A percentile compares a stretch with the other conserved stretches of the same genome.
phyloP scores from a whole-genome alignment of 257 asterid genomes.

The Parsonsia alboflavescens region DNA sequence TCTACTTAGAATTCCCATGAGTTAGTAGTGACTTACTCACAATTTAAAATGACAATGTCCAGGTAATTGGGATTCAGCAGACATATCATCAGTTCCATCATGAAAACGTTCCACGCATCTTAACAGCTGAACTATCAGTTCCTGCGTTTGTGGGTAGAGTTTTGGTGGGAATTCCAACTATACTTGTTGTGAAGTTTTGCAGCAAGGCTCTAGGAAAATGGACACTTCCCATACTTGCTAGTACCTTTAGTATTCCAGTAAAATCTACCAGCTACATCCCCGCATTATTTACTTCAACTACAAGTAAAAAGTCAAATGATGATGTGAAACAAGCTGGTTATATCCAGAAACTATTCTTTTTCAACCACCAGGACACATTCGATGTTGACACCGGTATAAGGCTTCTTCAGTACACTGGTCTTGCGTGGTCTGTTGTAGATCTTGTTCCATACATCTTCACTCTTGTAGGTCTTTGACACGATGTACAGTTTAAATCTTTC shows the following conservation, averaged over 20 bases:
- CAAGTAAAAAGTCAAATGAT: slow-evolving; percentile 43
- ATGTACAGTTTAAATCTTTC: slow-evolving; percentile 2
- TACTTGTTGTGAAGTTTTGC: slow-evolving; percentile 80
- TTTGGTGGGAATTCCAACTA: slow-evolving; percentile 79
- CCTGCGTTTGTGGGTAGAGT: slow-evolving; percentile 60
- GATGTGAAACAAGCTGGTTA: slow-evolving; percentile 59
- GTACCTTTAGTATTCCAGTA: slow-evolving; percentile 74
- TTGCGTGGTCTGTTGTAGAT: slow-evolving; percentile 95
- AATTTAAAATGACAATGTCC: slow-evolving; percentile 21
- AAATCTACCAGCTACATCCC: slow-evolving; percentile 77
- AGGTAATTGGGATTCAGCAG: slow-evolving; percentile 91
- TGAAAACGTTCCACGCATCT: slow-evolving; percentile 59
- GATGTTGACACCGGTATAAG: slow-evolving; percentile 95
- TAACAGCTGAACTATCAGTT: slow-evolving; percentile 55
- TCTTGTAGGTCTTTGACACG: slow-evolving; percentile 55
- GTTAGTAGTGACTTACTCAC: background rate
- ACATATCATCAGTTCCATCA: slow-evolving; percentile 89
- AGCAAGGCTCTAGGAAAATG: slow-evolving; percentile 90
- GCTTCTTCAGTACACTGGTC: slow-evolving; percentile 90
- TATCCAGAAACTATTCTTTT: slow-evolving; percentile 52
- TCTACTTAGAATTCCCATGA: background rate
- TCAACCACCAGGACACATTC: slow-evolving; percentile 55
- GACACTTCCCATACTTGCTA: slow-evolving; percentile 82
- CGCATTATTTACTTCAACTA: slow-evolving; percentile 35
- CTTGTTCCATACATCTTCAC: slow-evolving; percentile 82